Evolutionary conservation across 2,329 filamentous ascomycete species (phyloP).

Genomic region (Sclerotinia minor): DNA sequence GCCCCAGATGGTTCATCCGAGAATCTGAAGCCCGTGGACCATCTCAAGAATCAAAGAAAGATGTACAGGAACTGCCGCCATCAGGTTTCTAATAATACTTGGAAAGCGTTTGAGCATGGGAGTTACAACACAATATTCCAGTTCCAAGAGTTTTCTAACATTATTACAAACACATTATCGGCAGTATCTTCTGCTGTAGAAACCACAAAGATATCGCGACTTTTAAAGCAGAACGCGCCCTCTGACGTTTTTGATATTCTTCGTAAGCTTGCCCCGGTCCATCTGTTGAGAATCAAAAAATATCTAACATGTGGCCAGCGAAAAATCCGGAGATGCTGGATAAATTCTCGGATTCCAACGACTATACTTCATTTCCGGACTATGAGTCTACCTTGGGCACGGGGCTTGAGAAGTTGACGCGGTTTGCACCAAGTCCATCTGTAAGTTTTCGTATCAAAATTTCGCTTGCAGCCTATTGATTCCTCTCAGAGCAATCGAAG

Average conservation of each 20-base stretch:
- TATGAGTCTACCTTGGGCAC: slow-evolving; percentile 35
- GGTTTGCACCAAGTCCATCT: slow-evolving; percentile 35
- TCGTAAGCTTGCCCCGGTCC: slow-evolving; percentile 33
- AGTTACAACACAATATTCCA: slow-evolving; percentile 42
- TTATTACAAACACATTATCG: slow-evolving; percentile 34
- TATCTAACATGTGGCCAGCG: slow-evolving; percentile 11
- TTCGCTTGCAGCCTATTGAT: slow-evolving; percentile 24
- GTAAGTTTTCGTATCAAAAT: slow-evolving; percentile 28
- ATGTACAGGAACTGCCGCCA: slow-evolving; percentile 34
- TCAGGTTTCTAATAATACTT: slow-evolving; percentile 39
- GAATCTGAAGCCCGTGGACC: slow-evolving; percentile 32
- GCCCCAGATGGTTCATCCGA: slow-evolving; percentile 28
- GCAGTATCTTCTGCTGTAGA: slow-evolving; percentile 38
- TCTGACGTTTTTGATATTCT: slow-evolving; percentile 34
- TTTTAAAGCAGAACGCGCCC: slow-evolving; percentile 31
- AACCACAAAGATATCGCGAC: slow-evolving; percentile 36
- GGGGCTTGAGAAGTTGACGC: slow-evolving; percentile 35
- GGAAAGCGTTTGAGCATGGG: slow-evolving; percentile 39
- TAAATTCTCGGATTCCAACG: slow-evolving; percentile 36
- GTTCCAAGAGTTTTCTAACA: slow-evolving; percentile 38
- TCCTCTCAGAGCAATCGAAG: slow-evolving; percentile 31
- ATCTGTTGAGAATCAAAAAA: not conserved
- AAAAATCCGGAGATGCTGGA: slow-evolving; percentile 19
- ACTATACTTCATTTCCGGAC: slow-evolving; percentile 41
- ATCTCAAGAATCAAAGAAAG: slow-evolving; percentile 38